These are phyloP conservation scores for Colletotrichum ledebouriae DNA, from an alignment of 2,329 filamentous ascomycete species.

Conservation along the genomic window DNA sequence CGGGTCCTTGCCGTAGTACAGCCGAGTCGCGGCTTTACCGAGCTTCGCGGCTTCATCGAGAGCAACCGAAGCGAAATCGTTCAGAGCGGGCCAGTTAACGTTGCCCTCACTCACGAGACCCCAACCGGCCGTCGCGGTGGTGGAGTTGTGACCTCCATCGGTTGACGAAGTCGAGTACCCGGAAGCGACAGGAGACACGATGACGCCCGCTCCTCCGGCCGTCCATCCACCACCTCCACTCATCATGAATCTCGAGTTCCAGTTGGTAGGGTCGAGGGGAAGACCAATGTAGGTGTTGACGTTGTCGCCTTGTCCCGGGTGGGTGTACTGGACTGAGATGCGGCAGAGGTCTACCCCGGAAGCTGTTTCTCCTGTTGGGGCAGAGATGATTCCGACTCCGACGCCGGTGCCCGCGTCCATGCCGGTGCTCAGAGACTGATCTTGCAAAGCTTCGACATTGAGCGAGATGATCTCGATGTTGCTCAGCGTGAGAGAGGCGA, in stretches of 20 bases:
- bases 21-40: conserved; percentile 60
- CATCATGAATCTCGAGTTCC: conserved; percentile 42
- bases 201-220: conserved; percentile 1
- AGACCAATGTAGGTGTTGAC: conserved; percentile 41
- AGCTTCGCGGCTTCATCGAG: conserved; percentile 42
- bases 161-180: conserved; percentile 23
- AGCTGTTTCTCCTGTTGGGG: conserved; percentile 1
- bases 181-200: background rate
- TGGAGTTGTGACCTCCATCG: conserved; percentile 21
- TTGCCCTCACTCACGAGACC: conserved; percentile 6
- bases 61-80: conserved; percentile 7
- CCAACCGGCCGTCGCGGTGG: background rate
- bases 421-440: background rate
- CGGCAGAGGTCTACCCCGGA: conserved; percentile 39
- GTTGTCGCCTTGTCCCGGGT: conserved; percentile 37
- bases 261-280: conserved; percentile 41
- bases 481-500: background rate
- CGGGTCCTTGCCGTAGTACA: conserved; percentile 59
- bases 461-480: conserved; percentile 3
- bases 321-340: conserved; percentile 39
- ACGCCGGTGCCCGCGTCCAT: conserved; percentile 3
- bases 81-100: conserved; percentile 7
- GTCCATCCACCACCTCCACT: conserved; percentile 43
- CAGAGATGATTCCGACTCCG: conserved; percentile 15
- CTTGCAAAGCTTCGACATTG: background rate